phyloP scores from a whole-genome alignment of 1,139 yeast species.

The Citeromyces hawaiiensis region DNA sequence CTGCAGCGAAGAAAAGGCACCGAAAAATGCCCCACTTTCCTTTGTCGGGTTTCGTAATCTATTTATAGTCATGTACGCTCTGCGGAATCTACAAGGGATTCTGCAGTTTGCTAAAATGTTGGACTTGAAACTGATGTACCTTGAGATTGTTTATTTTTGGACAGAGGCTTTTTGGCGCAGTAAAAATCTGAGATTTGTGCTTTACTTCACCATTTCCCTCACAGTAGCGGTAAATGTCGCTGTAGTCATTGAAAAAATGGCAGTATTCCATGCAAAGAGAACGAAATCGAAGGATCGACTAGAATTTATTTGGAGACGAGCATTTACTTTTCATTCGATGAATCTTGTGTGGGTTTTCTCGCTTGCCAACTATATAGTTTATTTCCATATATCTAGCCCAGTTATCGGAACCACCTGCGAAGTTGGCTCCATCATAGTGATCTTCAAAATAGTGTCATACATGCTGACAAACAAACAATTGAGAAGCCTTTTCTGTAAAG shows the following conservation, averaged over 20 bases:
- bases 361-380: not conserved
- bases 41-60: slow-evolving; percentile 1
- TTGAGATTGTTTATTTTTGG: slow-evolving; percentile 1
- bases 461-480: not conserved
- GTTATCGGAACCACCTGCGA: not conserved
- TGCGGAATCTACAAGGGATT: not conserved
- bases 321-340: not conserved
- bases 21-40: not conserved
- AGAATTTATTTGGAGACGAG: not conserved
- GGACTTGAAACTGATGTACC: not conserved
- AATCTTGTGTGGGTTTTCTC: not conserved
- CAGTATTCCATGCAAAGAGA: not conserved
- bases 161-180: not conserved
- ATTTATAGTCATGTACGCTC: not conserved
- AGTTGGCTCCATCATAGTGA: not conserved
- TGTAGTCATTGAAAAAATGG: not conserved
- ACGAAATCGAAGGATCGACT: not conserved
- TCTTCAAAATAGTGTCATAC: not conserved
- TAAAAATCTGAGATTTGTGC: not conserved
- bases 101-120: not conserved
- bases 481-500: not conserved
- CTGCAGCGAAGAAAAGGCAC: not conserved
- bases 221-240: not conserved
- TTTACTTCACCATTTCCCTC: not conserved
- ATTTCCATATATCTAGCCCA: not conserved